Conservation (phyloP, 306 rosid genomes). For the Prunus kanzakura region DNA sequence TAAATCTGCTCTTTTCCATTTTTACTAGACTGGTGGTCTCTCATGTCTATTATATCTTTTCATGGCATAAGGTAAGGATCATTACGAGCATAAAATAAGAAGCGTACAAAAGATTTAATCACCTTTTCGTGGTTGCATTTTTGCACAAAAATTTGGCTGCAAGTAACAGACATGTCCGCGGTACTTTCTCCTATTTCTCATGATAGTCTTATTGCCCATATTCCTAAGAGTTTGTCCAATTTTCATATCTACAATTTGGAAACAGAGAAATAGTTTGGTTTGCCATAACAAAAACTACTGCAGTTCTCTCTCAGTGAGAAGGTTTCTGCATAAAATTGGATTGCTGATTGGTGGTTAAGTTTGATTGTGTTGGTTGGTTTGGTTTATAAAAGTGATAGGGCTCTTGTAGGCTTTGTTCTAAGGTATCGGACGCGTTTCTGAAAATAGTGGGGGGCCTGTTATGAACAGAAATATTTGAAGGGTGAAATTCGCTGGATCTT, state of each 20-base stretch:
- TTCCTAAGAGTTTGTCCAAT: neutral
- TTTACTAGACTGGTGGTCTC: neutral
- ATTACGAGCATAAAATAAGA: neutral
- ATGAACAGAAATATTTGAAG: too few relatives aligned
- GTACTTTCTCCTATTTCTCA: neutral
- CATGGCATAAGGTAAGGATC: neutral
- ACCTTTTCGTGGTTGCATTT: neutral
- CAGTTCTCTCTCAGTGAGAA: neutral
- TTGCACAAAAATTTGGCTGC: neutral
- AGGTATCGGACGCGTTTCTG: too few relatives aligned
- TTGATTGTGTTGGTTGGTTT: too few relatives aligned
- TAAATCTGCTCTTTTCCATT: neutral
- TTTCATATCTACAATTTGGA: neutral
- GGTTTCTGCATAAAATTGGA: neutral
- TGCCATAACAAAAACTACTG: neutral
- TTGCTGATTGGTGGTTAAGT: too few relatives aligned
- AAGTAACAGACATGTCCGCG: neutral
- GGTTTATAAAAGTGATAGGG: too few relatives aligned
- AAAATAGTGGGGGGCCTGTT: too few relatives aligned
- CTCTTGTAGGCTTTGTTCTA: too few relatives aligned
- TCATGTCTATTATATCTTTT: neutral
- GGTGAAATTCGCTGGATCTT: too few relatives aligned
- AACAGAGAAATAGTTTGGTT: neutral
- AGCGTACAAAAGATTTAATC: neutral
- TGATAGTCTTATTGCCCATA: neutral